phyloP scores from a whole-genome alignment of 805 yeast genomes.

The Kazachstania viticola region DNA sequence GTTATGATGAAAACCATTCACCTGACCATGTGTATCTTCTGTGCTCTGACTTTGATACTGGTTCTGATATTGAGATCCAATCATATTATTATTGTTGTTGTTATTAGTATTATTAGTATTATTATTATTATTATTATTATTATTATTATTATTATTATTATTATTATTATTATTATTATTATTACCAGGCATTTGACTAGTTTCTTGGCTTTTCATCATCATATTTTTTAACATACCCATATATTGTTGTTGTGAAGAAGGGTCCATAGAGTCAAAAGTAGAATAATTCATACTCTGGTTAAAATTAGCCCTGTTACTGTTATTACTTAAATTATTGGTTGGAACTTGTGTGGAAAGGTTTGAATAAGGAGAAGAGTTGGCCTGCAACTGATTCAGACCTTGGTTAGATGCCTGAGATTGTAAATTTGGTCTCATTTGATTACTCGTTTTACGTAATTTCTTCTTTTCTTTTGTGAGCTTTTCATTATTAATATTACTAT shows the following conservation, averaged over 20 bases:
- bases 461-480: too few relatives aligned
- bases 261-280: neutral
- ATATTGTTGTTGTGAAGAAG: conserved; percentile 5
- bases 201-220: conserved; percentile 1
- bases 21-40: conserved; percentile 1
- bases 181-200: neutral
- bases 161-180: conserved; percentile 3
- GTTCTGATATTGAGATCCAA: neutral
- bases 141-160: conserved; percentile 16
- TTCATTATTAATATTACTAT: too few relatives aligned
- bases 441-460: too few relatives aligned
- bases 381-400: too few relatives aligned
- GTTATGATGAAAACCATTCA: neutral
- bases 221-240: conserved; percentile 3
- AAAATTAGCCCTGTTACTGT: conserved; percentile 3
- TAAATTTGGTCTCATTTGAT: neutral
- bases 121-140: conserved; percentile 6
- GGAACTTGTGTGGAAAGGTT: too few relatives aligned
- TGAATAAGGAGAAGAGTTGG: too few relatives aligned
- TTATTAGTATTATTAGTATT: too few relatives aligned
- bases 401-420: neutral
- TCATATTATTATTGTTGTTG: neutral
- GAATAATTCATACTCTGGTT: neutral
- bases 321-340: too few relatives aligned
- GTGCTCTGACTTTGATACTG: neutral